phyloP scores from a whole-genome alignment of 2,329 filamentous ascomycete genomes.

The Diaporthe vaccinii region DNA sequence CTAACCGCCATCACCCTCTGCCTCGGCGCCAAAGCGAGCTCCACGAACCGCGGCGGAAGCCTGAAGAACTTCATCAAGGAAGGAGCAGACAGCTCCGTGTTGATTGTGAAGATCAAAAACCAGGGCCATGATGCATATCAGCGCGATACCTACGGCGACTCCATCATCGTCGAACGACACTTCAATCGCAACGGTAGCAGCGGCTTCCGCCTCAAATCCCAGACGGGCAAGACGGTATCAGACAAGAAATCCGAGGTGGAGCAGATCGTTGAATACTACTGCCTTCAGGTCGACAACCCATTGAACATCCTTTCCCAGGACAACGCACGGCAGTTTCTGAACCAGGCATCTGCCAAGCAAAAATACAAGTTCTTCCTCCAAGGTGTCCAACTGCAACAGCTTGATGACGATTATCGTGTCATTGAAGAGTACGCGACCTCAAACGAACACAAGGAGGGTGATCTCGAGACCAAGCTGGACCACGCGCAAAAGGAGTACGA shows the following conservation, averaged over 20 bases:
- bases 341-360: slow-evolving; percentile 81
- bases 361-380: slow-evolving; percentile 98
- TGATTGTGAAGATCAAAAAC: slow-evolving; percentile 93
- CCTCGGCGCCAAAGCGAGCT: slow-evolving; percentile 92
- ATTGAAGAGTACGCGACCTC: slow-evolving; percentile 84
- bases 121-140: slow-evolving; percentile 87
- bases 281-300: slow-evolving; percentile 95
- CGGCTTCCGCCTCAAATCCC: slow-evolving; percentile 89
- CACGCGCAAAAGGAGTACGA: slow-evolving; percentile 70
- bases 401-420: slow-evolving; percentile 91
- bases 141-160: slow-evolving; percentile 83
- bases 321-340: slow-evolving; percentile 92
- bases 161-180: slow-evolving; percentile 90
- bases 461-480: slow-evolving; percentile 73
- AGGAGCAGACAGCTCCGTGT: slow-evolving; percentile 80
- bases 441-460: slow-evolving; percentile 73
- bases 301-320: slow-evolving; percentile 97
- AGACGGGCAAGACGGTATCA: slow-evolving; percentile 78
- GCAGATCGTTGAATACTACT: slow-evolving; percentile 93
- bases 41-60: slow-evolving; percentile 91
- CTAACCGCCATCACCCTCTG: slow-evolving; percentile 94
- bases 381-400: slow-evolving; percentile 91
- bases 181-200: slow-evolving; percentile 82
- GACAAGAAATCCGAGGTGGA: slow-evolving; percentile 89
- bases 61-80: slow-evolving; percentile 92